Evolutionary conservation across 1,139 yeast species (phyloP).

Genomic region (Suhomyces yuchorum): DNA sequence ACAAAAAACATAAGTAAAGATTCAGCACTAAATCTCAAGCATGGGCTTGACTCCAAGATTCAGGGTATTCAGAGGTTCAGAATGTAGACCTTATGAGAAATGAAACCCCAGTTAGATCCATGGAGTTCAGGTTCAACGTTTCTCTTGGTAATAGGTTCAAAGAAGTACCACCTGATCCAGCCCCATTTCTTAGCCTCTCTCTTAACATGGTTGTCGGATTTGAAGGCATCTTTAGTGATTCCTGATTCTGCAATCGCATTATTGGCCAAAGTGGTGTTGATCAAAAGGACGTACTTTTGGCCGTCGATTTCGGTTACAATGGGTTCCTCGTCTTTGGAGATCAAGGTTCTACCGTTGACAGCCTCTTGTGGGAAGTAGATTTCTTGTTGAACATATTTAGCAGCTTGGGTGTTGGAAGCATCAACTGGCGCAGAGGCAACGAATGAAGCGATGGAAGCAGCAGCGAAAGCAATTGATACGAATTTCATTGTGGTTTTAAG

Average conservation of each 20-base stretch:
- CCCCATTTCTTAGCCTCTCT: constrained; percentile 18
- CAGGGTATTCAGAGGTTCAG: neutral
- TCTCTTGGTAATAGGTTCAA: constrained; percentile 19
- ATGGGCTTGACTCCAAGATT: neutral
- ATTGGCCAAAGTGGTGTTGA: constrained; percentile 24
- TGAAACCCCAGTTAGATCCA: constrained; percentile 18
- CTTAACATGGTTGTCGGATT: constrained; percentile 8
- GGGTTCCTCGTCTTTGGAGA: constrained; percentile 20
- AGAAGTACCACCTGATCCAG: constrained; percentile 11
- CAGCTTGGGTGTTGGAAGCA: constrained; percentile 9
- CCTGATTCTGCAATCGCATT: constrained; percentile 12
- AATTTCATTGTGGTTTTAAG: constrained; percentile 15
- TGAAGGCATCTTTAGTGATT: constrained; percentile 9
- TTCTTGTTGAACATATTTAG: constrained; percentile 8
- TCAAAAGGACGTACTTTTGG: constrained; percentile 19
- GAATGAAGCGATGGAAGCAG: constrained; percentile 15
- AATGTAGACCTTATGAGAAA: constrained; percentile 10
- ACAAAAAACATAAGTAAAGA: neutral
- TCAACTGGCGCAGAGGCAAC: constrained; percentile 18
- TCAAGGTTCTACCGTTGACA: constrained; percentile 15
- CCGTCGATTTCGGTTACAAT: constrained; percentile 21
- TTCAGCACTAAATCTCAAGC: neutral
- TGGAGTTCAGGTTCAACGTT: constrained; percentile 19
- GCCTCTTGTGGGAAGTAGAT: constrained; percentile 22
- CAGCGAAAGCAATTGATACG: constrained; percentile 16